Conservation (phyloP, 345 rosid species). For the Moringa oleifera region DNA sequence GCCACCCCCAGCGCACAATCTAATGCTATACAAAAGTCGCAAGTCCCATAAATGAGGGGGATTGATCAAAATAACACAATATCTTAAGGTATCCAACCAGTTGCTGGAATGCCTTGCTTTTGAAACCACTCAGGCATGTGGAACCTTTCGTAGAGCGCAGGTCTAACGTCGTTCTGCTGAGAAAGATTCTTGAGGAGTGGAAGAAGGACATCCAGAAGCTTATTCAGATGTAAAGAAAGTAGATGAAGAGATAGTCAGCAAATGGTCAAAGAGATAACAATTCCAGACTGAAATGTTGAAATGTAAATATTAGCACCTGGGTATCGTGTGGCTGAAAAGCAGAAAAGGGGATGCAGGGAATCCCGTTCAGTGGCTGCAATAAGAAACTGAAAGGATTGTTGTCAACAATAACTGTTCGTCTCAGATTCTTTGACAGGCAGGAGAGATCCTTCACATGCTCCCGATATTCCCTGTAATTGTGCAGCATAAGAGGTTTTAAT, state of each 20-base stretch:
- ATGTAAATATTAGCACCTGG: constrained; percentile 39
- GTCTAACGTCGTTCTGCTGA: constrained; percentile 71
- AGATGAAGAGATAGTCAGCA: constrained; percentile 2
- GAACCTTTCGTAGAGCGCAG: constrained; percentile 65
- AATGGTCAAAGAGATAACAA: constrained; percentile 4
- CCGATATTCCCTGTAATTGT: constrained; percentile 52
- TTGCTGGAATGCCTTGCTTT: constrained; percentile 83
- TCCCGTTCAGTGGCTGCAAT: constrained; percentile 90
- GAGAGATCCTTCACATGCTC: constrained; percentile 95
- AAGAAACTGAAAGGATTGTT: constrained; percentile 97
- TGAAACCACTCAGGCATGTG: constrained; percentile 97
- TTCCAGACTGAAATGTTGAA: not conserved
- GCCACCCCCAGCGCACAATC: constrained; percentile 16
- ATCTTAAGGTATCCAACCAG: constrained; percentile 33
- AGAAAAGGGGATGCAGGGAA: constrained; percentile 91
- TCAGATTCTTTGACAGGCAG: constrained; percentile 64
- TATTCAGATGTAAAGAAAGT: constrained; percentile 11
- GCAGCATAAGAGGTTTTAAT: constrained; percentile 1
- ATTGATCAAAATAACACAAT: constrained; percentile 13
- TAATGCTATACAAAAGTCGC: constrained; percentile 19
- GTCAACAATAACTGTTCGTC: constrained; percentile 82
- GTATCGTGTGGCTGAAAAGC: constrained; percentile 72
- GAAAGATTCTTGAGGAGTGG: constrained; percentile 93
- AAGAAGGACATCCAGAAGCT: constrained; percentile 91
- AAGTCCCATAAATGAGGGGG: constrained; percentile 3